Conservation (phyloP, 371 early-diverging fungal genomes). For the Mortierella sp. region DNA sequence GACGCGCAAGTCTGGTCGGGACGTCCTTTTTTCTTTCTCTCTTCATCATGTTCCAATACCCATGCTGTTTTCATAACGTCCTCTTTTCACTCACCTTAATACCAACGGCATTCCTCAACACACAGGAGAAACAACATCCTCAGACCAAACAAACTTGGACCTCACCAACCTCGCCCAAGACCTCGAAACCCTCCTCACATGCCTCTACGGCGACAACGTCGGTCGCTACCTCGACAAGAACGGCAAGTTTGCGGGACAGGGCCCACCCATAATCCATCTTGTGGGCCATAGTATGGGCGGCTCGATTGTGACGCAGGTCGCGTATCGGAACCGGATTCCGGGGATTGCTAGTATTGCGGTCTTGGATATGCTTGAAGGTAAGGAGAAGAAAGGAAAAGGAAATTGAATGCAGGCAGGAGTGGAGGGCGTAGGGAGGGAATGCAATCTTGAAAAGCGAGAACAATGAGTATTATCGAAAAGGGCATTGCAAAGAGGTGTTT, state of each 20-base stretch:
- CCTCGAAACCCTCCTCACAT: slow-evolving; percentile 65
- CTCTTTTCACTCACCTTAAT: not conserved
- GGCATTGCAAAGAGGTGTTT: no score
- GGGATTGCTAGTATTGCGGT: slow-evolving; percentile 80
- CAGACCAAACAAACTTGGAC: slow-evolving; percentile 67
- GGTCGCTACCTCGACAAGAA: not conserved
- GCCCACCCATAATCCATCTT: slow-evolving; percentile 58
- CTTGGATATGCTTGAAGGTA: slow-evolving; percentile 91
- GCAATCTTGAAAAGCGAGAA: no score
- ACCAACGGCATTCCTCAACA: not conserved
- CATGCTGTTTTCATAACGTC: no score
- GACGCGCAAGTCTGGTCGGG: not conserved
- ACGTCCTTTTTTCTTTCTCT: no score
- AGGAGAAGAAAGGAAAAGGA: not conserved
- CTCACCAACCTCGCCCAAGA: slow-evolving; percentile 69
- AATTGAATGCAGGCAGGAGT: not conserved
- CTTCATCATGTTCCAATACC: not conserved
- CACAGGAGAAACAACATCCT: slow-evolving; percentile 65
- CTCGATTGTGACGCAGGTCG: slow-evolving; percentile 83
- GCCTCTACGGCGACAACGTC: slow-evolving; percentile 10
- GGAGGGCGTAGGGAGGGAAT: no score
- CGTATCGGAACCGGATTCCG: slow-evolving; percentile 62
- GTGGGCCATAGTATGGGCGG: slow-evolving; percentile 95
- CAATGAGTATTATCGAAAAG: no score
- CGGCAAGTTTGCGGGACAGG: slow-evolving; percentile 20